These are phyloP conservation scores for Arthonia radiata DNA, from an alignment of 495 filamentous ascomycete genomes.

Conservation along the genomic window DNA sequence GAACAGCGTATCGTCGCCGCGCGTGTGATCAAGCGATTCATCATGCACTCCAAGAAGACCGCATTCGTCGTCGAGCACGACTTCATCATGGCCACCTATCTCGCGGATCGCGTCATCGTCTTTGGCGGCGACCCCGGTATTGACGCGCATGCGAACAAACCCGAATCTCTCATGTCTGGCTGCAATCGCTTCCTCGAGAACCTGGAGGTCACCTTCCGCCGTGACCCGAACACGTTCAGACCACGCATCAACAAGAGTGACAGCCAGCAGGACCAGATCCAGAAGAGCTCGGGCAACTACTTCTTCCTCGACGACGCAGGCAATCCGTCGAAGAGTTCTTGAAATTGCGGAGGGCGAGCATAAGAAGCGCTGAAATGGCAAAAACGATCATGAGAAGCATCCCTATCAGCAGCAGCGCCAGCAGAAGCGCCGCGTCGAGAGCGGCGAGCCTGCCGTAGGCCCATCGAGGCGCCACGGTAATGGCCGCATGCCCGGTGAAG, in stretches of 20 bases:
- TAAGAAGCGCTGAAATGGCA: too few species aligned
- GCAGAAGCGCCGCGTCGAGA: too few species aligned
- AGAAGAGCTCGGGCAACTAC: slow-evolving; percentile 83
- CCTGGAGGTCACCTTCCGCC: slow-evolving; percentile 91
- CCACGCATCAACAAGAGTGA: slow-evolving; percentile 96
- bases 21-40: slow-evolving; percentile 96
- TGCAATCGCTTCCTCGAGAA: slow-evolving; percentile 94
- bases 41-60: slow-evolving; percentile 99
- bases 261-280: slow-evolving; percentile 88
- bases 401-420: too few species aligned
- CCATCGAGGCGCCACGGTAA: too few species aligned
- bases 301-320: too few species aligned
- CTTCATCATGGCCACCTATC: slow-evolving; percentile 98
- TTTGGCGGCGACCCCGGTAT: slow-evolving; percentile 86
- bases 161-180: slow-evolving; percentile 78
- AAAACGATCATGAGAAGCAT: too few species aligned
- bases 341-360: too few species aligned
- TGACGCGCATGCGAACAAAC: slow-evolving; percentile 63
- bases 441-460: too few species aligned
- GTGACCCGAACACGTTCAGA: slow-evolving; percentile 84
- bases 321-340: too few species aligned
- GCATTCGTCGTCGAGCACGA: slow-evolving; percentile 99
- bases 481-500: too few species aligned
- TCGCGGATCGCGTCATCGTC: slow-evolving; percentile 93
- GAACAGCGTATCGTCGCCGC: slow-evolving; percentile 96